Conservation (phyloP, 352 stramenopile species). For the Pythium sp. region DNA sequence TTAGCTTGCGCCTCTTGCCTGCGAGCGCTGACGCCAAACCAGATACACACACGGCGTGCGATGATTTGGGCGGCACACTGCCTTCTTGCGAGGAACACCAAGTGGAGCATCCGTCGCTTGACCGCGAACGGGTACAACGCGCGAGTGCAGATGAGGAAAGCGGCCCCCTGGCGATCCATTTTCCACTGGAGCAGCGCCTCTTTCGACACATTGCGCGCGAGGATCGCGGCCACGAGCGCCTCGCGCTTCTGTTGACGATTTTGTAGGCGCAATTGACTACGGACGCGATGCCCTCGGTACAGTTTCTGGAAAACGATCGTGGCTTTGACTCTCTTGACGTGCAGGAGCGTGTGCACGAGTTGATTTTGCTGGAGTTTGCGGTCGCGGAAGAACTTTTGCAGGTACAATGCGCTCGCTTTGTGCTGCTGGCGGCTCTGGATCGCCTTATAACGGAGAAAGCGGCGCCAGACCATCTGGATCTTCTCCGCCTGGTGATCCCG, state of each 20-base stretch:
- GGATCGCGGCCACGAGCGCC: conserved; percentile 26
- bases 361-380: conserved; percentile 35
- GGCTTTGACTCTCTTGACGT: conserved; percentile 30
- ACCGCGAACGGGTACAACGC: conserved; percentile 45
- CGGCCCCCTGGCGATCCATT: conserved; percentile 42
- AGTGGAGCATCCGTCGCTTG: conserved; percentile 25
- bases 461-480: conserved; percentile 50
- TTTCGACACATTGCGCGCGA: conserved; percentile 39
- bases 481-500: conserved; percentile 40
- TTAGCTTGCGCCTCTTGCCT: conserved; percentile 16
- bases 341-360: conserved; percentile 34
- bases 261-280: conserved; percentile 17
- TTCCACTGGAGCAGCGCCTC: conserved; percentile 40
- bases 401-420: conserved; percentile 24
- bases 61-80: conserved; percentile 24
- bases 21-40: conserved; percentile 19
- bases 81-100: conserved; percentile 23
- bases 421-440: conserved; percentile 24
- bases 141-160: conserved; percentile 38
- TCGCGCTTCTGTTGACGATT: conserved; percentile 23
- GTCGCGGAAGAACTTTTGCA: conserved; percentile 40
- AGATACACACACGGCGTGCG: conserved; percentile 16
- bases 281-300: conserved; percentile 32
- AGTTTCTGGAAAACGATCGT: conserved; percentile 42
- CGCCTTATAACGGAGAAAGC: conserved; percentile 24